A percentile compares a stretch with the other conserved stretches of the same genome.
Conservation (phyloP, 202 grass and related monocot genomes). For the Schoenoplectus triqueter region DNA sequence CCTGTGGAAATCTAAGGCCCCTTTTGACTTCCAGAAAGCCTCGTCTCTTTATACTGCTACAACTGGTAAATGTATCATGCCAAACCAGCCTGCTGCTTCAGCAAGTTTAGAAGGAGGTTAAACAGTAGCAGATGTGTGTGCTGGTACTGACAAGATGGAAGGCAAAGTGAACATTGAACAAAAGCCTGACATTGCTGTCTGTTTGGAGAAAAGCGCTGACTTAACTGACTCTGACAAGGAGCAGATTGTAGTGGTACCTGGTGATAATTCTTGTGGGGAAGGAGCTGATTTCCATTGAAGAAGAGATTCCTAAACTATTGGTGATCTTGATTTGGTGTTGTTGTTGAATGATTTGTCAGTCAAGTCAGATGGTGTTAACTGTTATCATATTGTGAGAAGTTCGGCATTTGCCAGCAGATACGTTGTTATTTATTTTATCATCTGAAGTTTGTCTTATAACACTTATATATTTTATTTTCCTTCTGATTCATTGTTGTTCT, state of each 20-base stretch:
- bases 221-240: background rate
- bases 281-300: background rate
- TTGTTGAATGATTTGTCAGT: background rate
- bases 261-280: background rate
- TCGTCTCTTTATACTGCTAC: slow-evolving; percentile 42
- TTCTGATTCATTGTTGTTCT: no score
- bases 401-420: no score
- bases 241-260: background rate
- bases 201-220: background rate
- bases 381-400: no score
- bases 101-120: slow-evolving; percentile 21
- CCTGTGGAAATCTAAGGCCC: background rate
- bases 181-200: background rate
- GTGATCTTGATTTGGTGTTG: background rate
- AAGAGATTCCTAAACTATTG: background rate
- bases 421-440: no score
- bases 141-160: background rate
- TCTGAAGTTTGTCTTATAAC: no score
- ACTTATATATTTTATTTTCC: no score
- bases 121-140: slow-evolving; percentile 27
- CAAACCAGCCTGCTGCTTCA: slow-evolving; percentile 21
- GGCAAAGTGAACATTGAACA: background rate
- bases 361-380: background rate
- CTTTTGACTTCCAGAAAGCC: slow-evolving; percentile 52
- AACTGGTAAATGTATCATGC: slow-evolving; percentile 31